A percentile compares a stretch with the other conserved stretches of the same genome.
These are phyloP conservation scores for Pseudocercospora fijiensis DNA, from an alignment of 2,329 filamentous ascomycete species.

Conservation along the genomic window DNA sequence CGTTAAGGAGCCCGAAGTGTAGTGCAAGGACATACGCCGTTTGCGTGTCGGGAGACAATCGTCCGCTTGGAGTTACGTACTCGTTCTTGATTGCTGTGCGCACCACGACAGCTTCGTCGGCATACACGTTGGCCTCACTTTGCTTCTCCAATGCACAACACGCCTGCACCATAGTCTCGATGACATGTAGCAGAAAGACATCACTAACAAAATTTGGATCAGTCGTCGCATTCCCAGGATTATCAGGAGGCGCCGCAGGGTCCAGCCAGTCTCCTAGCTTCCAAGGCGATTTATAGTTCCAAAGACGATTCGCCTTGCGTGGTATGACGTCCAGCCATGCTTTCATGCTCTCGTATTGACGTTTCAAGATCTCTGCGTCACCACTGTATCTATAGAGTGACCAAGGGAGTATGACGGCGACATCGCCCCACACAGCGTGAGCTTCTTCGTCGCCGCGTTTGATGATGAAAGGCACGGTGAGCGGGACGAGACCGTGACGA, in stretches of 20 bases:
- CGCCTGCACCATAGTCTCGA: not conserved
- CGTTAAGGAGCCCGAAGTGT: conserved; percentile 32
- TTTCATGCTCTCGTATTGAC: conserved; percentile 41
- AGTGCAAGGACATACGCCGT: conserved; percentile 34
- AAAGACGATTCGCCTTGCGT: conserved; percentile 39
- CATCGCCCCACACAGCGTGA: conserved; percentile 45
- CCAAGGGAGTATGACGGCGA: conserved; percentile 41
- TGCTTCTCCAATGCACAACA: not conserved
- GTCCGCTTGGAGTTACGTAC: conserved; percentile 35
- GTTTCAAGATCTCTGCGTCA: conserved; percentile 39
- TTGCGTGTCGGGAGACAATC: conserved; percentile 37
- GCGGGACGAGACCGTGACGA: conserved; percentile 27
- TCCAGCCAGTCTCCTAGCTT: conserved; percentile 48
- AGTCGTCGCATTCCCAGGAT: conserved; percentile 30
- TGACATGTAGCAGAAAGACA: conserved; percentile 4
- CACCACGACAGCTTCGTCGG: conserved; percentile 35
- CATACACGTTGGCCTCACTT: conserved; percentile 14
- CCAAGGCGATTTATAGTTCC: conserved; percentile 36
- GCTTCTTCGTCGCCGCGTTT: conserved; percentile 13
- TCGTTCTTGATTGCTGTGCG: conserved; percentile 33
- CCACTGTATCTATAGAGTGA: conserved; percentile 39
- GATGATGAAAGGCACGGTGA: conserved; percentile 24
- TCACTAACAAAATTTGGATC: conserved; percentile 11
- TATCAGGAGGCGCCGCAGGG: conserved; percentile 40
- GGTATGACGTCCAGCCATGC: conserved; percentile 40